phyloP scores from a whole-genome alignment of 2,329 filamentous ascomycete genomes.

The Trichoderma afroharzianum region DNA sequence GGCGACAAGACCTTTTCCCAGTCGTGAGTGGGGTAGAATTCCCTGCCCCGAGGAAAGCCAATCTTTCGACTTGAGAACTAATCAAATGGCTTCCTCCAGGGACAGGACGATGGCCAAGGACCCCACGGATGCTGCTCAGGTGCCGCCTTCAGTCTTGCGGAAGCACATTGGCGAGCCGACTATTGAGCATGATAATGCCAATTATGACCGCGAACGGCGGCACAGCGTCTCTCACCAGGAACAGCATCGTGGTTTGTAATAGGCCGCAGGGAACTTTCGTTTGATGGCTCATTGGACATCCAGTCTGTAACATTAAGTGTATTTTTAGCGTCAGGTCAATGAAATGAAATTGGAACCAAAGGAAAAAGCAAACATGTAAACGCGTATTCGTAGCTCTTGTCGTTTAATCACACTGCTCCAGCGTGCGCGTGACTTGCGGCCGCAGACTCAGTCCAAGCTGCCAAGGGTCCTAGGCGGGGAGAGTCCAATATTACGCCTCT shows the following conservation, averaged over 20 bases:
- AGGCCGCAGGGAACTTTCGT: constrained; percentile 14
- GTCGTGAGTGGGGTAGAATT: constrained; percentile 31
- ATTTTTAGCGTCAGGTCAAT: constrained; percentile 11
- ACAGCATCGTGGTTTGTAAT: constrained; percentile 42
- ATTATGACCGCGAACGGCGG: constrained; percentile 43
- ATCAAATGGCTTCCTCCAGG: not conserved
- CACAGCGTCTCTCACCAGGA: constrained; percentile 50
- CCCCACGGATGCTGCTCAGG: constrained; percentile 54
- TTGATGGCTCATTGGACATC: not conserved
- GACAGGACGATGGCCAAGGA: constrained; percentile 32
- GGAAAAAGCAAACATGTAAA: not conserved
- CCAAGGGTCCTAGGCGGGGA: not conserved
- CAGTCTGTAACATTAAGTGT: constrained; percentile 5
- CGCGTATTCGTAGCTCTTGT: not conserved
- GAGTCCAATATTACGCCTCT: not conserved
- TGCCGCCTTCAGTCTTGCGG: constrained; percentile 52
- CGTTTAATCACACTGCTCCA: not conserved
- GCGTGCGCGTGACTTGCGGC: not conserved
- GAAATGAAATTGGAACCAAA: not conserved
- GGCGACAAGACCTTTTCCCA: constrained; percentile 46
- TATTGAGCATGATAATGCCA: constrained; percentile 42
- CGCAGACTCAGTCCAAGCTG: not conserved
- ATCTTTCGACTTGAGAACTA: not conserved
- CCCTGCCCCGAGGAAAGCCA: not conserved
- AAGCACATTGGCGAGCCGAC: constrained; percentile 44